These are phyloP conservation scores for Cubamyces sp. DNA, from an alignment of 768 basidiomycete species.

Conservation along the genomic window DNA sequence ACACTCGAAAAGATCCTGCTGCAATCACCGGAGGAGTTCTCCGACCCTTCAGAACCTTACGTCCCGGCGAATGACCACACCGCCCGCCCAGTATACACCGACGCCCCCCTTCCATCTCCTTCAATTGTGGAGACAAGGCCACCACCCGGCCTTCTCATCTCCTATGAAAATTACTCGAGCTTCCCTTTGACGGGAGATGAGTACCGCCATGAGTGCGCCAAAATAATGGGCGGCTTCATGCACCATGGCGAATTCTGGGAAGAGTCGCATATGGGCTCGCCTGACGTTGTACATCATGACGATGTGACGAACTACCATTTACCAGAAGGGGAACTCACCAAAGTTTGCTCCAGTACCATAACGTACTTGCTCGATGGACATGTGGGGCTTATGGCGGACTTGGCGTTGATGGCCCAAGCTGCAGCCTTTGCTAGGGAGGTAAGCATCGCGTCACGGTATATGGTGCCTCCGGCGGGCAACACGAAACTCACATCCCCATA, in stretches of 20 bases:
- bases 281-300: constrained; percentile 39
- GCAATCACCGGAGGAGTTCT: constrained; percentile 12
- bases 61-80: constrained; percentile 21
- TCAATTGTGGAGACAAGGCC: constrained; percentile 28
- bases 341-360: constrained; percentile 61
- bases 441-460: constrained; percentile 17
- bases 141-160: constrained; percentile 39
- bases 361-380: constrained; percentile 74
- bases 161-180: constrained; percentile 58
- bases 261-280: constrained; percentile 27
- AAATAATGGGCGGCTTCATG: constrained; percentile 51
- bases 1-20: constrained; percentile 13
- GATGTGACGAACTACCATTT: constrained; percentile 30
- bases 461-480: background rate
- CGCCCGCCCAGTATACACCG: constrained; percentile 12
- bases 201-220: constrained; percentile 61
- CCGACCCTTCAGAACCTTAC: constrained; percentile 21
- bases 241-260: constrained; percentile 58
- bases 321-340: constrained; percentile 30
- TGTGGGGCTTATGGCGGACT: constrained; percentile 66
- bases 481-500: constrained; percentile 31
- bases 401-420: constrained; percentile 68
- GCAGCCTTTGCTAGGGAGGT: constrained; percentile 72
- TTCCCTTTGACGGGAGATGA: constrained; percentile 62
- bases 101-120: constrained; percentile 24